Percentiles rank a stretch among this genome's conserved stretches.
Conservation (phyloP, 163 green algal genomes). For the Scenedesmus sp. region DNA sequence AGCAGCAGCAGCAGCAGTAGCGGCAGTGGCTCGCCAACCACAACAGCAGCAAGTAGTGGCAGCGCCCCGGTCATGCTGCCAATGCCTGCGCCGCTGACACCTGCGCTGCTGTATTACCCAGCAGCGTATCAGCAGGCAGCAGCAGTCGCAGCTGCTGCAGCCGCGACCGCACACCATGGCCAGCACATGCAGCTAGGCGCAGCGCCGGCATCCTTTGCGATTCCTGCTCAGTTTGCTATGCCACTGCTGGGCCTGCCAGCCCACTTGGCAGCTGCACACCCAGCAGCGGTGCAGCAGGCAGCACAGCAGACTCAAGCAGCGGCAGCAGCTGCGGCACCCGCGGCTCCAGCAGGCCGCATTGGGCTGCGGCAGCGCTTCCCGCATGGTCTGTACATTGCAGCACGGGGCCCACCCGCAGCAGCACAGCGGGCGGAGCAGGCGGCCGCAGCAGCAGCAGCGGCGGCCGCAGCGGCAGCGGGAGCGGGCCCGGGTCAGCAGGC, state of each 20-base stretch:
- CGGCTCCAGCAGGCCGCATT: conserved; percentile 18
- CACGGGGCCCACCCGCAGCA: neutral
- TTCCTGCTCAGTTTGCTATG: conserved; percentile 36
- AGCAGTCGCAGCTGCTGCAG: neutral
- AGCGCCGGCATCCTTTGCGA: neutral
- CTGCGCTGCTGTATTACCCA: conserved; percentile 48
- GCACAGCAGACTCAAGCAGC: conserved; percentile 16
- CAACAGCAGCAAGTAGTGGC: neutral
- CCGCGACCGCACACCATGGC: conserved; percentile 35
- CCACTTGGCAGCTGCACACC: conserved; percentile 20
- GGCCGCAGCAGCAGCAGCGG: neutral
- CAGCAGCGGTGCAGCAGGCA: conserved; percentile 4
- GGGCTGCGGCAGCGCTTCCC: conserved; percentile 49
- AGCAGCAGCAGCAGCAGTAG: neutral
- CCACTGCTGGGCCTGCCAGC: conserved; percentile 30
- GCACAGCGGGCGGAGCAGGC: neutral
- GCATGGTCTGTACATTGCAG: neutral
- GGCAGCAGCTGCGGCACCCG: conserved; percentile 25
- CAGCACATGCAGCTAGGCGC: neutral
- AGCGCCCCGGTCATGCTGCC: neutral
- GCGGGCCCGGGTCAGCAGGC: neutral
- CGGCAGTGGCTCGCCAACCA: neutral
- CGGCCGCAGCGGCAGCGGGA: too few species aligned
- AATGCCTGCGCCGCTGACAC: conserved; percentile 19
- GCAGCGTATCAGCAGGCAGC: conserved; percentile 45